Conservation (phyloP, 2,329 filamentous ascomycete species). For the Lasiodiplodia theobromae region DNA sequence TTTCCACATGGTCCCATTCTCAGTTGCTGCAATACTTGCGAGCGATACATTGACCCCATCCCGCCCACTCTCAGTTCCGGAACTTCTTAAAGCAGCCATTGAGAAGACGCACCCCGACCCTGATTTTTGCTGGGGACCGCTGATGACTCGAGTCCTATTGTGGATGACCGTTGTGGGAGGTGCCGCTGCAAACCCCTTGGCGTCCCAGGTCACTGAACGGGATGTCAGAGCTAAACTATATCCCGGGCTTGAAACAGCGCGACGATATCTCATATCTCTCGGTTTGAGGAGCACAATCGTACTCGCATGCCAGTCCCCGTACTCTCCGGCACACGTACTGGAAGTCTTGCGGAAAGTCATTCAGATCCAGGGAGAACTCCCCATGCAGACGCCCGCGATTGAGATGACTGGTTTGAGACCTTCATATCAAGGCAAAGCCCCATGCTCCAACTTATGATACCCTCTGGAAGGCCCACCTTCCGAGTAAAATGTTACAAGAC, state of each 20-base stretch:
- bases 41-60: neutral
- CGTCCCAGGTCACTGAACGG: neutral
- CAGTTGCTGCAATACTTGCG: conserved; percentile 12
- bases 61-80: conserved; percentile 5
- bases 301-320: conserved; percentile 13
- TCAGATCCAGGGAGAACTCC: neutral
- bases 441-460: neutral
- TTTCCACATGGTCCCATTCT: conserved; percentile 15
- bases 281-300: conserved; percentile 15
- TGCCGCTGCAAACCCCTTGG: conserved; percentile 11
- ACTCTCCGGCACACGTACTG: conserved; percentile 14
- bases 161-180: conserved; percentile 12
- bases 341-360: conserved; percentile 14
- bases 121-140: conserved; percentile 9
- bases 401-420: neutral
- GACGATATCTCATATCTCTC: conserved; percentile 20
- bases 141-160: conserved; percentile 19
- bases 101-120: conserved; percentile 19
- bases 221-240: conserved; percentile 1
- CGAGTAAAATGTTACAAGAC: neutral
- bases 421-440: neutral
- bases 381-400: neutral
- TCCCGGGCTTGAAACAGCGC: conserved; percentile 9
- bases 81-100: conserved; percentile 8
- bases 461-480: neutral